Evolutionary conservation across 2,329 filamentous ascomycete genomes (phyloP), one percentile per base, ranked within the genome.

Genomic region (Botrytis elliptica): DNA sequence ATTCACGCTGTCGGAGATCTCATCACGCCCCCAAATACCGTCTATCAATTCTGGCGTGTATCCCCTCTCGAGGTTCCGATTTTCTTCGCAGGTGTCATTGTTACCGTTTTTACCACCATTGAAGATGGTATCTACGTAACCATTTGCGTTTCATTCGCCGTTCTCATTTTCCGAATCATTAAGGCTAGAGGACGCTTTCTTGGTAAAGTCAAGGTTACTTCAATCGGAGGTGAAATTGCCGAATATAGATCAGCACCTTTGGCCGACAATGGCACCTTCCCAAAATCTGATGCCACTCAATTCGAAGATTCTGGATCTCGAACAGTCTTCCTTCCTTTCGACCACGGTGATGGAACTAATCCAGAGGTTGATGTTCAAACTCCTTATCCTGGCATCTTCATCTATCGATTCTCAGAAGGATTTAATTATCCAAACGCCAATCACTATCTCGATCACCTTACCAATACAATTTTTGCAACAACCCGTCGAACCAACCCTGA

Each of bases 391-490:
- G 96, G 96, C 70, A 88, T 99, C 77, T 97, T 98, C 83, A 97
- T 98, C 80, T 98, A 97, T 85, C 91, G 95, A 63, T 98, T 97
- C 83, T 90, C 92, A 0, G 95, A 98, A 84, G 93, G 95, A 62
- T 97, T 97, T 86, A 97, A 96, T 83, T 99, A 98, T 80, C 94
- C 95, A 75, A 99, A 97, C 78, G 94, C 94, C 33, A 93, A 93
- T 79, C 91, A 93, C 81, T 94, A 97, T 76, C 89, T 97, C 73
- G 94, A 98, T 79, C 89, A 93, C 79, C 86, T 97, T 69, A 88
- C 90, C 3, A 83, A 87, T 3, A 88, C 90, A 77, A 89, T 97
- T 65, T 91, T 92, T 77, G 82, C 86, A 62, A 84, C 91, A 75
- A 97, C 95, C 3, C 90, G 92, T 55, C 91, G 93, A 46, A 97